Base-by-base conservation (phyloP, 352 stramenopile genomes). In the Globisporangium nunn region DNA sequence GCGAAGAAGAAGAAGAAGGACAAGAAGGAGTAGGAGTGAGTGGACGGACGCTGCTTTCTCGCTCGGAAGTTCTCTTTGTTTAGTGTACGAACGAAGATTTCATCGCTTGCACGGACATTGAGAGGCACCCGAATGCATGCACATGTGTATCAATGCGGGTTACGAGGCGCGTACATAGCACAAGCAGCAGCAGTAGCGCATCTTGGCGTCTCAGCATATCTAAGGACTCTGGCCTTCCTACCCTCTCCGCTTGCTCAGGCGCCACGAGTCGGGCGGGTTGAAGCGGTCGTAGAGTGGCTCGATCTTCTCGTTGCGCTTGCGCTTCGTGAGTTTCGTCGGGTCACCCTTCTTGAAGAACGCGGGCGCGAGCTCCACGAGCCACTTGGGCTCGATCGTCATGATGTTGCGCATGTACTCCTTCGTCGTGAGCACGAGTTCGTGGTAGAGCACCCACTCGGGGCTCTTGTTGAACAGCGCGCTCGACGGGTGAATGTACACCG, bases 401-500 rank as follows among this genome's bases (percentile, higher is more conserved):
- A 99, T 96, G 65, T 98, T 99, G 60, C 97, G 88, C 98, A 99
- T 99, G 80, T 99, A 99, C 67, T 99, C 97, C 65, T 96, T 96
- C 14, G 86, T 93, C n/a, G 85, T 94, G 61, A 95, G 75, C 58
- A 92, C 93, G 37, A 99, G 81, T 56, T 99, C 97, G 72, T 99
- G 96, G 75, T 99, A 99, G 40, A 99, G 86, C 31, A 96, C 80
- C 88, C 95, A 99, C 70, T 99, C 96, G 0, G 96, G 96, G 61
- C 97, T 98, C 73, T 99, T 99, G 74, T 99, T 98, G 74, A 99
- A 99, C 39, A 99, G 64, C 12, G 96, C 89, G 46, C 89, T 98
- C 18, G 90, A 98, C 45, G 97, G 97, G 68, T 99, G 96, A 67
- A 99, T 98, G 71, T 98, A 99, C 44, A 99, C 97, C 14, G 95